Evolutionary conservation across 2,329 filamentous ascomycete species (phyloP).

Genomic region (Cladosporium oxysporum): DNA sequence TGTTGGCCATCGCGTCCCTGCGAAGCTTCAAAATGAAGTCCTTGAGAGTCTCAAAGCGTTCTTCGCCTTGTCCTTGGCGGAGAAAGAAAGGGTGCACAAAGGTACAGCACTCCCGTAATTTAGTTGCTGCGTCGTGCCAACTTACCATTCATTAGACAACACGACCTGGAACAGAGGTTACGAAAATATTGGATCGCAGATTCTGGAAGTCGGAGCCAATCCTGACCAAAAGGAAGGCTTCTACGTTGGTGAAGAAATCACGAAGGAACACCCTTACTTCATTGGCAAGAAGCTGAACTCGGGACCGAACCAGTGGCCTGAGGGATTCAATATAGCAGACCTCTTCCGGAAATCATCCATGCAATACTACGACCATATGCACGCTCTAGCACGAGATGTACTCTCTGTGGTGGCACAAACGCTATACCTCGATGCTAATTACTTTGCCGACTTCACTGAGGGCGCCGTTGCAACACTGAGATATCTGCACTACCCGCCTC

Average conservation of each 20-base stretch:
- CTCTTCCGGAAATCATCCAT: conserved; percentile 43
- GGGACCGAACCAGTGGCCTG: conserved; percentile 22
- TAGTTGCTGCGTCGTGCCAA: background rate
- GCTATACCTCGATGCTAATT: conserved; percentile 40
- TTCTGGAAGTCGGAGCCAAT: conserved; percentile 44
- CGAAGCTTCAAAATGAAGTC: conserved; percentile 41
- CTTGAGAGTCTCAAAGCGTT: conserved; percentile 45
- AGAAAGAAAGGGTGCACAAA: conserved; percentile 40
- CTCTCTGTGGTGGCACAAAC: conserved; percentile 45
- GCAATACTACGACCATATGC: conserved; percentile 45
- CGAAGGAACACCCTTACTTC: conserved; percentile 15
- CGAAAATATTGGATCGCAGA: conserved; percentile 46
- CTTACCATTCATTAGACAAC: conserved; percentile 36
- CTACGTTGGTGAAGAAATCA: conserved; percentile 45
- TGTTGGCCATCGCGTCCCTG: conserved; percentile 43
- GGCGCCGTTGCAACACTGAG: conserved; percentile 46
- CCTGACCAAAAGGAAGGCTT: conserved; percentile 49
- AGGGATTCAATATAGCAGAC: conserved; percentile 23
- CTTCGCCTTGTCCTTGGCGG: conserved; percentile 44
- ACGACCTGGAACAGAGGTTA: conserved; percentile 43
- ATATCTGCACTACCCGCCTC: conserved; percentile 32
- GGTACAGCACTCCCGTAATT: background rate
- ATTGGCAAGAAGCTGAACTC: conserved; percentile 18
- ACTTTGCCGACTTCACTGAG: conserved; percentile 41
- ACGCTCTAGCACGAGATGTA: conserved; percentile 44